Base-by-base conservation (phyloP, 345 rosid species). In the Cardiospermum halicacabum region DNA sequence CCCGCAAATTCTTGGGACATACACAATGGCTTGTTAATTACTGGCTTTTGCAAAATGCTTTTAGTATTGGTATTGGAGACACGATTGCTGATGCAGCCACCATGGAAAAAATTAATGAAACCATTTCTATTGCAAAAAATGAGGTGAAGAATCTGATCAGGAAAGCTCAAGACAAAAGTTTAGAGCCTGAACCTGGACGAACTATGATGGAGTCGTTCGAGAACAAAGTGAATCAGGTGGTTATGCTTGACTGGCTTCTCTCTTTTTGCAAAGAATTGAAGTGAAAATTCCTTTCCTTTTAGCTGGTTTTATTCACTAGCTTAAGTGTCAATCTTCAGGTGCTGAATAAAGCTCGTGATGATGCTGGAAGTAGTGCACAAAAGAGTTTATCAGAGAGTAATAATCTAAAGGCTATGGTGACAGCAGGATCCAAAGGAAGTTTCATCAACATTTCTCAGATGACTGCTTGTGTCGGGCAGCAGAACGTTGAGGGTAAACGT, bases 1-100 rank as follows among this genome's bases (percentile, higher is more conserved):
- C 99, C 58, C 87, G 99, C 65, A 93, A 91, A 67, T 93, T 93
- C 78, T 85, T 93, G 68, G 99, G 99, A 40, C 99, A 93, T 69
- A 93, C 99, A 7, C 99, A 93, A 67, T 93, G 99, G 99, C 99
- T 93, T 76, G 99, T 93, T 61, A 93, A 93, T 64, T 93, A 93
- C 77, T 93, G 99, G 99, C 92, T 93, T 72, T 77, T 93, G 75
- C 99, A 93, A 77, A 76, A 93, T 66, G 96, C 73, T 75, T 93
- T 93, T 77, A 93, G 95, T 72, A 93, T 93, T 69, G 99, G 99
- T 18, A 93, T 93, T 72, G 99, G 97, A 56, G 99, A 93, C 79
- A 93, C 99, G 12, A 93, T 93, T 71, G 99, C 99, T 62, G 99
- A 93, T 78, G 94, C 97, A 31, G 62, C 84, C 30, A 93, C 99